A percentile compares a stretch with the other conserved stretches of the same genome.
phyloP scores from a whole-genome alignment of 129 eudicot species.

The Heracleum sosnowskyi region DNA sequence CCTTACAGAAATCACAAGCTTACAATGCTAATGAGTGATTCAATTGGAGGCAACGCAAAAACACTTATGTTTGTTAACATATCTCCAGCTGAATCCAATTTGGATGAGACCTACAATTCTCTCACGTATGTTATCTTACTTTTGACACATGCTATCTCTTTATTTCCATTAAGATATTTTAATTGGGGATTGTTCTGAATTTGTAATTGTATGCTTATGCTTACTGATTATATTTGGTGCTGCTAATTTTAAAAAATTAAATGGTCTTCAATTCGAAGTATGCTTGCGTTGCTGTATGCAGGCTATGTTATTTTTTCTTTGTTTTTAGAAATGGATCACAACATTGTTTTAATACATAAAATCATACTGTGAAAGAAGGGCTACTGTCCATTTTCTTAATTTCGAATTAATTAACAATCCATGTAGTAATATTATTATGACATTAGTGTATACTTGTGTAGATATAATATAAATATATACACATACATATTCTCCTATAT shows the following conservation, averaged over 20 bases:
- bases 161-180: neutral
- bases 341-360: neutral
- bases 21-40: slow-evolving; percentile 96
- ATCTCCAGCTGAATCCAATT: slow-evolving; percentile 88
- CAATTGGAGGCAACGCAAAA: slow-evolving; percentile 95
- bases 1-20: slow-evolving; percentile 94
- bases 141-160: neutral
- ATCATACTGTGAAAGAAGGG: neutral
- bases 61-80: slow-evolving; percentile 93
- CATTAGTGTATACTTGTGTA: neutral
- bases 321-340: neutral
- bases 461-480: neutral
- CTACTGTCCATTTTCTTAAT: neutral
- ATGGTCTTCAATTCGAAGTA: neutral
- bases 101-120: slow-evolving; percentile 92
- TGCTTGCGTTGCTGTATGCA: neutral
- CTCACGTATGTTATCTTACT: slow-evolving; percentile 50
- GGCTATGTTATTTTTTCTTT: neutral
- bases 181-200: neutral
- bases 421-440: neutral
- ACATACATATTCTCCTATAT: neutral
- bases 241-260: neutral
- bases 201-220: neutral
- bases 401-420: neutral
- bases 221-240: neutral